phyloP scores from a whole-genome alignment of 257 asterid species.

The Lycium barbarum region DNA sequence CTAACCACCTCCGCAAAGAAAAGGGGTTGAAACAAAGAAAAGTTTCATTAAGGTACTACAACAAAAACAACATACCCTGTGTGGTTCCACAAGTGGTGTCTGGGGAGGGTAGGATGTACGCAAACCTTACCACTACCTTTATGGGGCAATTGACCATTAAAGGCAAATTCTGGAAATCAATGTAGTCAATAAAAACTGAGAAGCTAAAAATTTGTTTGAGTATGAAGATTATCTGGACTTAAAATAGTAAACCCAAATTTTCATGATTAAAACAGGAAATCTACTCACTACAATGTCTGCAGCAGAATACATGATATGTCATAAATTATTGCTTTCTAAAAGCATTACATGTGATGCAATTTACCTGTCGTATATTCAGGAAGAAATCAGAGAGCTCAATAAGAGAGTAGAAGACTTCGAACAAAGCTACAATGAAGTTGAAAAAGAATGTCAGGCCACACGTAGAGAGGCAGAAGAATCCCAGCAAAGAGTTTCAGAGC shows the following conservation, averaged over 20 bases:
- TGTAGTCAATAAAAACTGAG: not conserved
- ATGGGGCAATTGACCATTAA: not conserved
- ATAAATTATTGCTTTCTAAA: not conserved
- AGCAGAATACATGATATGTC: not conserved
- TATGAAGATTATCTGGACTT: not conserved
- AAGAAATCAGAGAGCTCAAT: constrained; percentile 64
- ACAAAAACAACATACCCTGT: no score
- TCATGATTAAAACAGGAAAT: not conserved
- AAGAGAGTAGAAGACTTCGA: constrained; percentile 70
- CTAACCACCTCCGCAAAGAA: constrained; percentile 12
- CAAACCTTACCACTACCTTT: not conserved
- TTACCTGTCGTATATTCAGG: constrained; percentile 54
- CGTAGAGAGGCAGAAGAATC: constrained; percentile 77
- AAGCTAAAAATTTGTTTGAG: not conserved
- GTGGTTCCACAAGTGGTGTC: no score
- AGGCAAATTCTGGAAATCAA: constrained; percentile 23
- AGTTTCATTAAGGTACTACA: not conserved
- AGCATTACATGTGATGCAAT: constrained; percentile 13
- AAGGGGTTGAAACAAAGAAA: not conserved
- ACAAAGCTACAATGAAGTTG: constrained; percentile 55
- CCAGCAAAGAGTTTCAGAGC: constrained; percentile 62
- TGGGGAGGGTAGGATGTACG: no score
- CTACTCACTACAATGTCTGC: constrained; percentile 10
- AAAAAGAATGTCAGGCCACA: constrained; percentile 66
- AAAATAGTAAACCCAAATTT: not conserved